Evolutionary conservation across 495 filamentous ascomycete genomes (phyloP).

Genomic region (Penicillium atrosanguineum): DNA sequence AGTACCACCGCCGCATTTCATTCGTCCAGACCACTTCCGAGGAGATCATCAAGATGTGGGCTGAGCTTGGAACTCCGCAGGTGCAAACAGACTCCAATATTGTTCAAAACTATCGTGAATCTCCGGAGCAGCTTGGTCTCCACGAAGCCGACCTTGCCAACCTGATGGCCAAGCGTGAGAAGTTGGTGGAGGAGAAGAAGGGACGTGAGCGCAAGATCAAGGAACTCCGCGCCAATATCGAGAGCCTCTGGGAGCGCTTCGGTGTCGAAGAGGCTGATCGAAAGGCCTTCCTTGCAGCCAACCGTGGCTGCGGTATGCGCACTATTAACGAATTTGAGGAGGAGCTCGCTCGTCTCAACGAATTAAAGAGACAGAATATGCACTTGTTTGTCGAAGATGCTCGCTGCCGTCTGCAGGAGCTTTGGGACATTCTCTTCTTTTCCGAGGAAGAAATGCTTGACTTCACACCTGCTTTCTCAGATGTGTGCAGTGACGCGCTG

Average conservation of each 20-base stretch:
- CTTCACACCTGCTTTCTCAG: conserved; percentile 90
- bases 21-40: conserved; percentile 73
- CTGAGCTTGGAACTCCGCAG: conserved; percentile 88
- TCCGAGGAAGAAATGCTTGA: conserved; percentile 98
- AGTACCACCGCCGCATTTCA: conserved; percentile 77
- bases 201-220: conserved; percentile 76
- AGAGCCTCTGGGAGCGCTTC: conserved; percentile 85
- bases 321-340: conserved; percentile 94
- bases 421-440: conserved; percentile 92
- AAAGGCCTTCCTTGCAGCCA: conserved; percentile 71
- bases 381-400: conserved; percentile 95
- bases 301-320: conserved; percentile 77
- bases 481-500: conserved; percentile 79
- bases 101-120: conserved; percentile 81
- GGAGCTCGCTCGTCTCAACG: conserved; percentile 79
- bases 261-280: conserved; percentile 76
- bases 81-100: conserved; percentile 86
- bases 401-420: conserved; percentile 80
- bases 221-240: conserved; percentile 70
- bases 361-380: conserved; percentile 90
- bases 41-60: conserved; percentile 91
- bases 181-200: conserved; percentile 90
- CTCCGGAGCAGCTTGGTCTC: conserved; percentile 89
- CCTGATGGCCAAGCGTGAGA: conserved; percentile 72
- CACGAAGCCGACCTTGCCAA: conserved; percentile 78